phyloP scores from a whole-genome alignment of 345 rosid species.

The Syzygium oleosum region DNA sequence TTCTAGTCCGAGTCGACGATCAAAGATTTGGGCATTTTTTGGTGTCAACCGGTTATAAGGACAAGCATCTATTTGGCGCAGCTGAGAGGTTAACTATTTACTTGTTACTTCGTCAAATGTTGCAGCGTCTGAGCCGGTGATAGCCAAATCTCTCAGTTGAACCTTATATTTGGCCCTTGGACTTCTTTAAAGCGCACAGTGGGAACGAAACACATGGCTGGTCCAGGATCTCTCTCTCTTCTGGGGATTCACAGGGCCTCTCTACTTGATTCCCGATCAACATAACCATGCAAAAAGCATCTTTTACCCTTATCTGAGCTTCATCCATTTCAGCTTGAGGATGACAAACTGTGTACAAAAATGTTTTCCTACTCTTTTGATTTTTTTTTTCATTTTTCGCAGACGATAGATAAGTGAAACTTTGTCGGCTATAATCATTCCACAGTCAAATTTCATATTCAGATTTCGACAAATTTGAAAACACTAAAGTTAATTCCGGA shows the following conservation, averaged over 20 bases:
- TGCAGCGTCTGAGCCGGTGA: background rate
- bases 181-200: background rate
- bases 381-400: too few species aligned
- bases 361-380: too few species aligned
- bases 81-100: background rate
- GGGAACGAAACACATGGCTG: background rate
- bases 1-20: background rate
- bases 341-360: too few species aligned
- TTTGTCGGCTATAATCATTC: background rate
- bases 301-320: background rate
- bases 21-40: background rate
- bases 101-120: background rate
- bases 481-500: too few species aligned
- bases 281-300: background rate
- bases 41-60: background rate
- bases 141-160: background rate
- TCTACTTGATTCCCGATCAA: background rate
- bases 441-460: background rate
- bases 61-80: background rate
- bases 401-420: background rate
- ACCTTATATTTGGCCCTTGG: background rate
- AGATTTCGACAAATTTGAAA: background rate
- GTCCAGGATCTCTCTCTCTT: background rate
- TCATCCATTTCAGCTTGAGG: too few species aligned
- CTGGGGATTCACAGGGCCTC: too few species aligned